These are phyloP conservation scores for Ganoderma multipileum DNA, from an alignment of 1,284 basidiomycete species.

Conservation along the genomic window DNA sequence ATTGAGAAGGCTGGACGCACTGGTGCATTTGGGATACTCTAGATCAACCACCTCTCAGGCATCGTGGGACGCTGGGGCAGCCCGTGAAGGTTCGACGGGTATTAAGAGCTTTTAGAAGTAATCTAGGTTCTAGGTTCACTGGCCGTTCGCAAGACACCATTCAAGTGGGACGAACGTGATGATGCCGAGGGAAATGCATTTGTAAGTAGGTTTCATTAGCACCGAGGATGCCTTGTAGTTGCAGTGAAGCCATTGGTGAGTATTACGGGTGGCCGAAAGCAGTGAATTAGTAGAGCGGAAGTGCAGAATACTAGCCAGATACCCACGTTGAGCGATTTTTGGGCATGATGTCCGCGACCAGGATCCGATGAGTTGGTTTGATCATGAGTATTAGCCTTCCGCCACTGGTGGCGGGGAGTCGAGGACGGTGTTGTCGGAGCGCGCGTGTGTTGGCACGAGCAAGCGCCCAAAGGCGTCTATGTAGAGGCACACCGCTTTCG, in stretches of 20 bases:
- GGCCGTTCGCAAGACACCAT: not conserved
- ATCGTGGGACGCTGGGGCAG: not conserved
- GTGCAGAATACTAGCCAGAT: too few relatives aligned
- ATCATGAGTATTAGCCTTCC: too few relatives aligned
- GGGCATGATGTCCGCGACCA: too few relatives aligned
- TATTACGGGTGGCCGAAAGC: too few relatives aligned
- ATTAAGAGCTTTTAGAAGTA: not conserved
- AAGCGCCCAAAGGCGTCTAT: not conserved
- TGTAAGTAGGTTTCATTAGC: not conserved
- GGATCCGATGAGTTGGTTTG: too few relatives aligned
- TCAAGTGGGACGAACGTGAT: not conserved
- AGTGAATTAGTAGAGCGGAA: too few relatives aligned
- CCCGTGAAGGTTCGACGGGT: not conserved
- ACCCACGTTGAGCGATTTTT: too few relatives aligned
- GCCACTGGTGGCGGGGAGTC: too few relatives aligned
- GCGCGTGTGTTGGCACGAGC: too few relatives aligned
- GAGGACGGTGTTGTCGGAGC: too few relatives aligned
- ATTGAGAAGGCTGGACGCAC: not conserved
- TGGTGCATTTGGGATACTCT: not conserved
- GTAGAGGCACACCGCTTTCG: not conserved
- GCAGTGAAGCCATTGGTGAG: too few relatives aligned
- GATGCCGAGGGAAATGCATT: not conserved
- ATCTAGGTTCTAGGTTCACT: not conserved
- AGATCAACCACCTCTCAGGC: not conserved
- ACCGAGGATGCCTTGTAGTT: not conserved